phyloP scores from a whole-genome alignment of 2,329 filamentous ascomycete genomes.

The Fusarium pseudonygamai region DNA sequence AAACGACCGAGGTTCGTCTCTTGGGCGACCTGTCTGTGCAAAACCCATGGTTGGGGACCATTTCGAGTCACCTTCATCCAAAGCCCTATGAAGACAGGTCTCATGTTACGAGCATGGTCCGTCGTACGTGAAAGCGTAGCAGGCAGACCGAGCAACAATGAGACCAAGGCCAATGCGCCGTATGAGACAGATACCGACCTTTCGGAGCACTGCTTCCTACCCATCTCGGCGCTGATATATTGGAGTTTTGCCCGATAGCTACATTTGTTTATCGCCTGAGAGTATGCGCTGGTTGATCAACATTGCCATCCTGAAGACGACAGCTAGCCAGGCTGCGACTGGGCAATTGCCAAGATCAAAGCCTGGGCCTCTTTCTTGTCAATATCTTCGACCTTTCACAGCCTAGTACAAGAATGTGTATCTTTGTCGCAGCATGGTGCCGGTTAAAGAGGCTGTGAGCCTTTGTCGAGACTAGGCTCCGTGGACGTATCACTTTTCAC shows the following conservation, averaged over 20 bases:
- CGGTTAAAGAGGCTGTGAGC: not conserved
- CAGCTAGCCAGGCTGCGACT: too few relatives aligned
- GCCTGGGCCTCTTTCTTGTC: not conserved
- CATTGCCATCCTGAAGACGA: too few relatives aligned
- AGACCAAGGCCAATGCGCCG: not conserved
- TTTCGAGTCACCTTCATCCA: not conserved
- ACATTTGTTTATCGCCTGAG: not conserved
- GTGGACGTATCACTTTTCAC: not conserved
- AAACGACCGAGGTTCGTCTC: not conserved
- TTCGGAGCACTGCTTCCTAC: not conserved
- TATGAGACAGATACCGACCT: not conserved
- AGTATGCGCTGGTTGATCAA: not conserved
- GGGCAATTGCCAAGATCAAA: not conserved
- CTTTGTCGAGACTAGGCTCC: not conserved
- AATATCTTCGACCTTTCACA: not conserved
- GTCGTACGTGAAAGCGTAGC: not conserved
- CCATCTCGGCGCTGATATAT: not conserved
- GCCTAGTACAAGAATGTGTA: not conserved
- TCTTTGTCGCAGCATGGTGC: not conserved
- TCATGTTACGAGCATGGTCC: not conserved
- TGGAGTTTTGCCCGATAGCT: rapidly evolving
- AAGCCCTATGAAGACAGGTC: not conserved
- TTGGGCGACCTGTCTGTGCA: not conserved
- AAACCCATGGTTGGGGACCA: too few relatives aligned
- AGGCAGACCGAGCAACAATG: not conserved